Evolutionary conservation across 148 eudicot genomes (phyloP).

Genomic region (Chenopodium formosanum): DNA sequence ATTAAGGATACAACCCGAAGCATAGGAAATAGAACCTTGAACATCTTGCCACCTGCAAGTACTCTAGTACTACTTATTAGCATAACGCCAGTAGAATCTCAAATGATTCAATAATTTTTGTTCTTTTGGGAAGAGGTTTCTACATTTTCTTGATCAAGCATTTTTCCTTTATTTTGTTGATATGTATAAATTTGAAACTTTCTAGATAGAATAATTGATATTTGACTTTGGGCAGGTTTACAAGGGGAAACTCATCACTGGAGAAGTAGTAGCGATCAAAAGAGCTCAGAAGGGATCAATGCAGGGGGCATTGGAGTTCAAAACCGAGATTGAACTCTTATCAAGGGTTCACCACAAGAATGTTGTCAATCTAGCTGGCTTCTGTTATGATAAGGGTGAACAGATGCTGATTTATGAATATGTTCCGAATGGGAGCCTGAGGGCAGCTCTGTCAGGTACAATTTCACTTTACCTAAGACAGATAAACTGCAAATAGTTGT

Average conservation of each 20-base stretch:
- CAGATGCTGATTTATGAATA: conserved; percentile 90
- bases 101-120: too few relatives aligned
- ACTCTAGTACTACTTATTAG: not conserved
- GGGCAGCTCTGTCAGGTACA: conserved; percentile 70
- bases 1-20: too few relatives aligned
- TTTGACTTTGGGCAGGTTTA: conserved; percentile 53
- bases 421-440: conserved; percentile 77
- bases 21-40: not conserved
- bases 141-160: not conserved
- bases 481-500: not conserved
- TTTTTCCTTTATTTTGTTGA: not conserved
- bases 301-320: conserved; percentile 89
- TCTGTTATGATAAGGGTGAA: conserved; percentile 84
- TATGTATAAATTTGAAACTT: not conserved
- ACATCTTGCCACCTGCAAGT: not conserved
- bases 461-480: not conserved
- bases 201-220: not conserved
- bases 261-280: conserved; percentile 77
- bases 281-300: conserved; percentile 74
- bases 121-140: too few relatives aligned
- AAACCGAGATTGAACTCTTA: conserved; percentile 89
- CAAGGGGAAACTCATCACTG: conserved; percentile 62
- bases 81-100: not conserved
- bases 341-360: conserved; percentile 97
- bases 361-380: conserved; percentile 77